Percentiles rank a stretch among this genome's conserved stretches.
Conservation (phyloP, 2,329 filamentous ascomycete species). For the Pyricularia grisea region DNA sequence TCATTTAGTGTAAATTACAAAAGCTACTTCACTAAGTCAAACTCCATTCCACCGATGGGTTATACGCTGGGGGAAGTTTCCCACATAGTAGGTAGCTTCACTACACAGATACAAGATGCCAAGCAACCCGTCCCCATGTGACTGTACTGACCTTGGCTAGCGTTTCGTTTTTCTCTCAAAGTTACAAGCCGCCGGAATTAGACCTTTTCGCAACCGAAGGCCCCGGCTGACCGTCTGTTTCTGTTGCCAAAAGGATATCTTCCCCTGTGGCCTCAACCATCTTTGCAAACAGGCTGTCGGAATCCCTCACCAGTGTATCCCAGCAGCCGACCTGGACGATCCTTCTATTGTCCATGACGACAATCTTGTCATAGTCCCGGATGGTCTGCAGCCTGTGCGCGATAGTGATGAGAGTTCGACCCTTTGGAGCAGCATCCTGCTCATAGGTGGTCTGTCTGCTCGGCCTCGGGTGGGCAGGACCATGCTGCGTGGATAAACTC, state of each 20-base stretch:
- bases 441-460: conserved; percentile 11
- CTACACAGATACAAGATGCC: no score
- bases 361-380: conserved; percentile 48
- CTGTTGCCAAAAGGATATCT: neutral
- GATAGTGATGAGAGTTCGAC: conserved; percentile 46
- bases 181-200: neutral
- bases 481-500: no score
- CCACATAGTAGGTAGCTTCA: neutral
- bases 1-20: neutral
- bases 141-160: no score
- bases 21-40: neutral
- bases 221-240: neutral
- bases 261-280: conserved; percentile 31
- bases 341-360: conserved; percentile 44
- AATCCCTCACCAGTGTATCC: conserved; percentile 29
- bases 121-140: no score
- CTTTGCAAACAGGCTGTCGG: conserved; percentile 38
- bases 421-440: conserved; percentile 16
- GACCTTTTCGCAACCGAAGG: neutral
- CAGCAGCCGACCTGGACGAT: conserved; percentile 44
- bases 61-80: neutral
- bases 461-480: neutral
- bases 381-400: conserved; percentile 49
- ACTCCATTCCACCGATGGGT: neutral
- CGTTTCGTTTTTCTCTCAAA: no score